Evolutionary conservation across 1,284 basidiomycete genomes (phyloP).

Genomic region (Irpex sp.): DNA sequence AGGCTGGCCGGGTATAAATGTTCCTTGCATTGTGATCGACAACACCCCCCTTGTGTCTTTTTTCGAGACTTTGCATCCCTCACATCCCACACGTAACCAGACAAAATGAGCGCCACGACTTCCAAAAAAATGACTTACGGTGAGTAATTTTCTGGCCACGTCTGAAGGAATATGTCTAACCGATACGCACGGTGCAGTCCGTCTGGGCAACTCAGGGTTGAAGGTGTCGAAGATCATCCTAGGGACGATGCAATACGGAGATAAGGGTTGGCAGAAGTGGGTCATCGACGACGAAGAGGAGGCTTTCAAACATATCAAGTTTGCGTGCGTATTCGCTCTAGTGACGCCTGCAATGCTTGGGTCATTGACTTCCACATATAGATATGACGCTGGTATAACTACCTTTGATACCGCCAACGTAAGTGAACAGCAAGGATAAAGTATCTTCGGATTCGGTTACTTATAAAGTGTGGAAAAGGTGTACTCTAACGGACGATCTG

Average conservation of each 20-base stretch:
- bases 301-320: conserved; percentile 32
- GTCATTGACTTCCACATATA: not conserved
- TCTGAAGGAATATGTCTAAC: too few relatives aligned
- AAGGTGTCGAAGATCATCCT: conserved; percentile 42
- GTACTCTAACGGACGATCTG: conserved; percentile 43
- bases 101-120: too few relatives aligned
- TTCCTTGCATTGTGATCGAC: too few relatives aligned
- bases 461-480: conserved; percentile 6
- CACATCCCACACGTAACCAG: too few relatives aligned
- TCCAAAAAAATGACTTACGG: too few relatives aligned
- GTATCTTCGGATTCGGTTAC: too few relatives aligned
- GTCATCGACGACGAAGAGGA: conserved; percentile 38
- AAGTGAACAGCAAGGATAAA: not conserved
- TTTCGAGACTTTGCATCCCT: too few relatives aligned
- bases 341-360: too few relatives aligned
- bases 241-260: conserved; percentile 41
- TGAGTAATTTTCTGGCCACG: too few relatives aligned
- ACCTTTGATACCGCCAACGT: conserved; percentile 51
- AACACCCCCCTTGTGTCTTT: too few relatives aligned
- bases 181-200: conserved; percentile 22
- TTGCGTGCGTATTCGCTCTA: conserved; percentile 24
- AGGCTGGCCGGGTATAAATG: too few relatives aligned
- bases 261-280: conserved; percentile 32
- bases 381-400: conserved; percentile 36
- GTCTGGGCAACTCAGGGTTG: conserved; percentile 42